These are phyloP conservation scores for Cicer cuneatum DNA, from an alignment of 306 rosid species.

Conservation along the genomic window DNA sequence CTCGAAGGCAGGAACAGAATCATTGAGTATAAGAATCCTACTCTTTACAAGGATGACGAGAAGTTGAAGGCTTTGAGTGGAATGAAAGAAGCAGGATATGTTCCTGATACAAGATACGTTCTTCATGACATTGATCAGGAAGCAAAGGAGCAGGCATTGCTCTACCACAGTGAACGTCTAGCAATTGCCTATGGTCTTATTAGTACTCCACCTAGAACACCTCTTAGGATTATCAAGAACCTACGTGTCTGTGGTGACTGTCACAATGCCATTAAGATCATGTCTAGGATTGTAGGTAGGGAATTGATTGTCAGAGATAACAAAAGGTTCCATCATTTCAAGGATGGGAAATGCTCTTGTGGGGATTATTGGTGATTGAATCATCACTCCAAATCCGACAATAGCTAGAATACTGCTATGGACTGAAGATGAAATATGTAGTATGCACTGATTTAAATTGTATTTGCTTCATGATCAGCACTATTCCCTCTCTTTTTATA, in stretches of 20 bases:
- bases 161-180: constrained; percentile 80
- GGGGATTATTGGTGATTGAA: constrained; percentile 88
- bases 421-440: constrained; percentile 45
- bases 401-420: constrained; percentile 18
- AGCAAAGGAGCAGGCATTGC: constrained; percentile 92
- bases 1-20: constrained; percentile 77
- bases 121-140: constrained; percentile 94
- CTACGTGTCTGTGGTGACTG: constrained; percentile 87
- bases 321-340: constrained; percentile 88
- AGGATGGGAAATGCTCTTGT: constrained; percentile 89
- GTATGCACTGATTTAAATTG: constrained; percentile 47
- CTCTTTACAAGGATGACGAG: constrained; percentile 83
- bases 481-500: constrained; percentile 36
- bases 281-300: constrained; percentile 87
- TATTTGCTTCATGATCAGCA: constrained; percentile 39
- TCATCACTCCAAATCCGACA: constrained; percentile 8
- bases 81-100: constrained; percentile 73
- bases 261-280: constrained; percentile 90
- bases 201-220: constrained; percentile 81
- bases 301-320: constrained; percentile 80
- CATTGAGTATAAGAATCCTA: constrained; percentile 68
- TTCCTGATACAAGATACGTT: constrained; percentile 88
- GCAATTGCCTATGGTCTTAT: constrained; percentile 91
- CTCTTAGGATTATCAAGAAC: constrained; percentile 88
- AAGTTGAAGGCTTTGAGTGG: constrained; percentile 68